Evolutionary conservation across 1,284 basidiomycete species (phyloP).

Genomic region (Pyrrhoderma noxium): DNA sequence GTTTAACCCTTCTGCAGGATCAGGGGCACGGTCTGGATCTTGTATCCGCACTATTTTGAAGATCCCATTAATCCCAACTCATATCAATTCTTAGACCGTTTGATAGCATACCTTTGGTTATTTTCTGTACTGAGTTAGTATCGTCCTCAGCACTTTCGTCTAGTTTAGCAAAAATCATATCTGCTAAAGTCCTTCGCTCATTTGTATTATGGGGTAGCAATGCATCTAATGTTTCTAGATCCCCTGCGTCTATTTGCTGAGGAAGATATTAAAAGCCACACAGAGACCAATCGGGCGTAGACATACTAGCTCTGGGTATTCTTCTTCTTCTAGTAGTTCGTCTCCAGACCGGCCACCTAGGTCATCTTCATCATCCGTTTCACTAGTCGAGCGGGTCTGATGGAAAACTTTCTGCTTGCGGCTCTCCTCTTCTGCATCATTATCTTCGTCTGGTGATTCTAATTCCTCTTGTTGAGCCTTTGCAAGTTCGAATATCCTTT

Average conservation of each 20-base stretch:
- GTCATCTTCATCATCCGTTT: slow-evolving; percentile 30
- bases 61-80: neutral
- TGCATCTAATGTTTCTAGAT: slow-evolving; percentile 78
- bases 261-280: slow-evolving; percentile 12
- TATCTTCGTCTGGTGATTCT: slow-evolving; percentile 43
- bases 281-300: neutral
- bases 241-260: slow-evolving; percentile 85
- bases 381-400: slow-evolving; percentile 12
- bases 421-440: slow-evolving; percentile 35
- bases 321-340: slow-evolving; percentile 33
- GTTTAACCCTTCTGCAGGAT: slow-evolving; percentile 89
- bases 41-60: slow-evolving; percentile 15
- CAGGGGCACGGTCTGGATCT: slow-evolving; percentile 57
- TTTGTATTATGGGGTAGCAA: slow-evolving; percentile 66
- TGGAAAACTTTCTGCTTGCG: slow-evolving; percentile 21
- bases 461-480: slow-evolving; percentile 91
- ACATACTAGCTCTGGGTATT: slow-evolving; percentile 43
- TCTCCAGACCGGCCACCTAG: slow-evolving; percentile 24
- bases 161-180: slow-evolving; percentile 93
- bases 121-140: slow-evolving; percentile 45
- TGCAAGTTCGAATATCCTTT: slow-evolving; percentile 89
- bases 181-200: slow-evolving; percentile 82
- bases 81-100: no score
- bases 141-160: slow-evolving; percentile 44
- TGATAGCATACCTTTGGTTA: slow-evolving; percentile 43